phyloP scores from a whole-genome alignment of 2,329 filamentous ascomycete genomes.

The Colletotrichum sp. region DNA sequence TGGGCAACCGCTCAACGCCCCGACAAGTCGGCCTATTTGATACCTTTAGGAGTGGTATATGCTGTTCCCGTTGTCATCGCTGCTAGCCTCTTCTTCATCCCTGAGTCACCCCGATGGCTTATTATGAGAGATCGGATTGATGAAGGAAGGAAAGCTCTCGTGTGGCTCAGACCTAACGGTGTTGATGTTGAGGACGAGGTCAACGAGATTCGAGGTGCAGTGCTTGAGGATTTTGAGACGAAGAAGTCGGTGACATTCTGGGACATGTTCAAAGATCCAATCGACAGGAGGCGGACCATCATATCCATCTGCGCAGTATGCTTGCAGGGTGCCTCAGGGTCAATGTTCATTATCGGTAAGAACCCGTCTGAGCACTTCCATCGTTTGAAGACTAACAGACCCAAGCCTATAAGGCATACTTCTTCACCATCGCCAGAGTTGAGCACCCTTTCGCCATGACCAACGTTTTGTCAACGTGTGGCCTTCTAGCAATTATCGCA shows the following conservation, averaged over 20 bases:
- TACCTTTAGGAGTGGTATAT: neutral
- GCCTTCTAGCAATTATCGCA: neutral
- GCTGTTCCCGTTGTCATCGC: neutral
- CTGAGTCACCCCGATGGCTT: neutral
- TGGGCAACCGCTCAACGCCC: neutral
- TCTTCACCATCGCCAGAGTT: neutral
- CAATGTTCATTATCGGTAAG: neutral
- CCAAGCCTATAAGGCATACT: neutral
- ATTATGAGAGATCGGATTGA: neutral
- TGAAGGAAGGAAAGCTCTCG: neutral
- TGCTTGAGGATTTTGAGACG: constrained; percentile 57
- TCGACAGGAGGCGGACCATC: constrained; percentile 23
- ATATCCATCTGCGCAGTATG: neutral
- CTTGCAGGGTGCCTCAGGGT: neutral
- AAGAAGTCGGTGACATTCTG: constrained; percentile 58
- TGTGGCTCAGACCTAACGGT: neutral
- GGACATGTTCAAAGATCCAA: constrained; percentile 31
- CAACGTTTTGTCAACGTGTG: neutral
- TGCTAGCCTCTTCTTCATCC: neutral
- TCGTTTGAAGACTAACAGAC: neutral
- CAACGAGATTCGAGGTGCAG: constrained; percentile 44
- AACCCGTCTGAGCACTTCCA: fast-evolving
- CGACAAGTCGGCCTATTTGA: neutral
- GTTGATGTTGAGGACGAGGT: constrained; percentile 27
- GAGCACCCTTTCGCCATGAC: neutral